Percentiles rank a stretch among this genome's conserved stretches.
Evolutionary conservation across 2,329 filamentous ascomycete species (phyloP).

Genomic region (Claviceps sorghi): DNA sequence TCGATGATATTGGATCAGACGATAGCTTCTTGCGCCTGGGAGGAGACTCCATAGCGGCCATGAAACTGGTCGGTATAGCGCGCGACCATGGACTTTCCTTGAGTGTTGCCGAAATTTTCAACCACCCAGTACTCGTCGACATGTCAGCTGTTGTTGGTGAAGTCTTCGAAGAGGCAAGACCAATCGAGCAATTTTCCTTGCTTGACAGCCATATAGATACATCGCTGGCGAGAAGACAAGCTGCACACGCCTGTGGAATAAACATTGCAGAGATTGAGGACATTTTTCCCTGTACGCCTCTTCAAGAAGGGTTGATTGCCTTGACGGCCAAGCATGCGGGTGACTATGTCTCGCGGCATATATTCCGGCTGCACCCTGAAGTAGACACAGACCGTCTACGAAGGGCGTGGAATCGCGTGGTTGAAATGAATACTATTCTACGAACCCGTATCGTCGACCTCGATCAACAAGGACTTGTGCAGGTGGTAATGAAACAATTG

Average conservation of each 20-base stretch:
- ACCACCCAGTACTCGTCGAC: conserved; percentile 3
- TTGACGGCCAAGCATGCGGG: conserved; percentile 6
- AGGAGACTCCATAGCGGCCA: conserved; percentile 31
- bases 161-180: neutral
- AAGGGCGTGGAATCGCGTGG: conserved; percentile 8
- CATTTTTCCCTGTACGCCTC: conserved; percentile 20
- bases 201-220: neutral
- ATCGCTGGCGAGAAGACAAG: neutral
- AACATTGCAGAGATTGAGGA: conserved; percentile 18
- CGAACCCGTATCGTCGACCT: conserved; percentile 8
- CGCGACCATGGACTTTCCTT: conserved; percentile 21
- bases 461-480: conserved; percentile 7
- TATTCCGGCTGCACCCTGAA: conserved; percentile 5
- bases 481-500: conserved; percentile 6
- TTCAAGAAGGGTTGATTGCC: conserved; percentile 30
- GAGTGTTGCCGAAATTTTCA: conserved; percentile 28
- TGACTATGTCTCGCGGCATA: conserved; percentile 8
- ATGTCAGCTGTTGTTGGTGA: neutral
- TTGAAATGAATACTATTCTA: conserved; percentile 7
- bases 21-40: conserved; percentile 33
- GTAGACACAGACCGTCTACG: conserved; percentile 6
- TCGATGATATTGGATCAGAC: conserved; percentile 18
- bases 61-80: conserved; percentile 22
- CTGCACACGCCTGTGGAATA: conserved; percentile 2
- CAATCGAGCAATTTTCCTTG: neutral